A percentile compares a stretch with the other conserved stretches of the same genome.
Conservation (phyloP, 2,329 filamentous ascomycete genomes). For the Trichoderma oligosporum region DNA sequence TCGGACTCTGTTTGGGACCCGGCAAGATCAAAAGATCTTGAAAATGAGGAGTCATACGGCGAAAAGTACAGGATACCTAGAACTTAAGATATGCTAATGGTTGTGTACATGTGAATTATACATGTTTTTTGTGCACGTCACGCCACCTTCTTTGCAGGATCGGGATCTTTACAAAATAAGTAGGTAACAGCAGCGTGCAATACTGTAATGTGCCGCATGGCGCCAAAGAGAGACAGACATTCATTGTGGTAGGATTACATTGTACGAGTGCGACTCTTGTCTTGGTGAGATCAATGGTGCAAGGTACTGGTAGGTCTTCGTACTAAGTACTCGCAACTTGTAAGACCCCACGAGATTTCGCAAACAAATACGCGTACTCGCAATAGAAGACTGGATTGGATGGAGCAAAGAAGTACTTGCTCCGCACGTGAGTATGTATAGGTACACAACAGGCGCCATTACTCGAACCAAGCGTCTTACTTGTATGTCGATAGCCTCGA, state of each 20-base stretch:
- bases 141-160: background rate
- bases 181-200: background rate
- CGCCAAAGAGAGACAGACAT: background rate
- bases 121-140: background rate
- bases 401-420: too few relatives aligned
- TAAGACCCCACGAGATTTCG: conserved; percentile 7
- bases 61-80: background rate
- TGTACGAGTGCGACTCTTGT: background rate
- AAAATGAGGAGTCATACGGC: conserved; percentile 7
- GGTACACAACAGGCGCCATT: conserved; percentile 4
- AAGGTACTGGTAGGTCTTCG: too few relatives aligned
- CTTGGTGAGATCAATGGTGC: background rate
- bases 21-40: background rate
- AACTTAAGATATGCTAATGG: background rate
- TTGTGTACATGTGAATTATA: background rate
- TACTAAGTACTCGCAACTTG: background rate
- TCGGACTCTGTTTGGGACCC: conserved; percentile 6
- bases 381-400: background rate
- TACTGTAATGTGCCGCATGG: background rate
- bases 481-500: background rate
- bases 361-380: conserved; percentile 12
- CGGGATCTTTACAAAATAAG: background rate
- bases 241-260: background rate
- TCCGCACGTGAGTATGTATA: too few relatives aligned
- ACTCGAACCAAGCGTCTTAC: background rate